Percentiles rank a stretch among this genome's conserved stretches.
Evolutionary conservation across 2,329 filamentous ascomycete genomes (phyloP).

Genomic region (Colletotrichum cordylinicola): DNA sequence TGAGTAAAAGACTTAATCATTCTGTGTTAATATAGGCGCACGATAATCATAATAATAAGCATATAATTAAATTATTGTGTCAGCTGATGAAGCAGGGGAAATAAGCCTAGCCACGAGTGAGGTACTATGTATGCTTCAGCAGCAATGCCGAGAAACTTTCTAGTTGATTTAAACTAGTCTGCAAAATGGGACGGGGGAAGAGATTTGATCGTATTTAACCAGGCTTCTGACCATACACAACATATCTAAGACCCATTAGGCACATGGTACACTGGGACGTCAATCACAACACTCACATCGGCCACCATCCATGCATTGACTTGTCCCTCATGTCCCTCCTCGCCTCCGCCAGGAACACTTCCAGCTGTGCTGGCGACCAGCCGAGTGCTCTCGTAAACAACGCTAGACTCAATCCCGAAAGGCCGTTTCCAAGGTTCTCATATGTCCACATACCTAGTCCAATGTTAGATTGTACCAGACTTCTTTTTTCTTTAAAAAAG

Average conservation of each 20-base stretch:
- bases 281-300: conserved; percentile 32
- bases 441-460: conserved; percentile 29
- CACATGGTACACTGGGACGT: rapidly evolving
- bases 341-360: conserved; percentile 37
- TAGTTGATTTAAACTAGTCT: not conserved
- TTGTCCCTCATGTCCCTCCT: conserved; percentile 37
- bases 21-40: too few species aligned
- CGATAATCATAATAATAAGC: too few species aligned
- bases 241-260: not conserved
- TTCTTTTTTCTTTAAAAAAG: rapidly evolving
- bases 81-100: too few species aligned
- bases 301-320: conserved; percentile 42
- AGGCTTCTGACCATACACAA: not conserved
- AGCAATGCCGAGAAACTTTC: not conserved
- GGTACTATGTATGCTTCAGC: too few species aligned
- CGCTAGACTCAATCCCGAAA: conserved; percentile 40
- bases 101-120: too few species aligned
- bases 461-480: not conserved
- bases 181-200: not conserved
- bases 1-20: too few species aligned
- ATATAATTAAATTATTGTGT: too few species aligned
- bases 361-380: conserved; percentile 38
- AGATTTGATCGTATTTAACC: not conserved
- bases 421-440: conserved; percentile 36
- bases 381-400: conserved; percentile 38